phyloP scores from a whole-genome alignment of 2,329 filamentous ascomycete genomes.

The Trichoderma endophyticum region DNA sequence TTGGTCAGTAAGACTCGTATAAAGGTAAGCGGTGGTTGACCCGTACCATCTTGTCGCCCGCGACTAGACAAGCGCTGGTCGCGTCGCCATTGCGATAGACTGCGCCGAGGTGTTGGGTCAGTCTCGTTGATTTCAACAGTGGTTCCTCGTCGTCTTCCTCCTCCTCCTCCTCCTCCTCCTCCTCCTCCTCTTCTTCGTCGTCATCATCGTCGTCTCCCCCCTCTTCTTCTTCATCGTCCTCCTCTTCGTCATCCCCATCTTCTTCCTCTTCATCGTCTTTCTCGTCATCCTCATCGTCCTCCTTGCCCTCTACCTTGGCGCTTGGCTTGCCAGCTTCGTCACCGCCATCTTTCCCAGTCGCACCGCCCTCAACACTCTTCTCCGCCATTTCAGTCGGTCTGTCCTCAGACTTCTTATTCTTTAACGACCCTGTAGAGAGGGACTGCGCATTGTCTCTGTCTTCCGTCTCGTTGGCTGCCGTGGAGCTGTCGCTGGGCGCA shows the following conservation, averaged over 20 bases:
- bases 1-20: constrained; percentile 30
- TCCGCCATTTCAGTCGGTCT: neutral
- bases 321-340: neutral
- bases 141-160: constrained; percentile 93
- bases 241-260: constrained; percentile 23
- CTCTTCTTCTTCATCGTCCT: constrained; percentile 38
- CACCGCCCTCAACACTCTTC: neutral
- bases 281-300: constrained; percentile 22
- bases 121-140: constrained; percentile 83
- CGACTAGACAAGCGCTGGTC: constrained; percentile 84
- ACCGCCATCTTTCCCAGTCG: neutral
- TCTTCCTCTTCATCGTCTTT: constrained; percentile 37
- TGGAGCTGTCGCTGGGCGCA: constrained; percentile 1
- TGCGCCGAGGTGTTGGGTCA: constrained; percentile 74
- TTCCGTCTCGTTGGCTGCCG: neutral
- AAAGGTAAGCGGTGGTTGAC: neutral
- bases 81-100: constrained; percentile 95
- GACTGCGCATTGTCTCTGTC: neutral
- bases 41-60: constrained; percentile 92
- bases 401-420: constrained; percentile 20
- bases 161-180: constrained; percentile 49
- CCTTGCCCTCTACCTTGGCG: constrained; percentile 16
- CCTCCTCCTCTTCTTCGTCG: constrained; percentile 43
- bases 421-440: neutral
- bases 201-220: constrained; percentile 38